Evolutionary conservation across 2,329 filamentous ascomycete species (phyloP), one percentile per base, ranked within the genome.

Genomic region (Hansfordia pulvinata): DNA sequence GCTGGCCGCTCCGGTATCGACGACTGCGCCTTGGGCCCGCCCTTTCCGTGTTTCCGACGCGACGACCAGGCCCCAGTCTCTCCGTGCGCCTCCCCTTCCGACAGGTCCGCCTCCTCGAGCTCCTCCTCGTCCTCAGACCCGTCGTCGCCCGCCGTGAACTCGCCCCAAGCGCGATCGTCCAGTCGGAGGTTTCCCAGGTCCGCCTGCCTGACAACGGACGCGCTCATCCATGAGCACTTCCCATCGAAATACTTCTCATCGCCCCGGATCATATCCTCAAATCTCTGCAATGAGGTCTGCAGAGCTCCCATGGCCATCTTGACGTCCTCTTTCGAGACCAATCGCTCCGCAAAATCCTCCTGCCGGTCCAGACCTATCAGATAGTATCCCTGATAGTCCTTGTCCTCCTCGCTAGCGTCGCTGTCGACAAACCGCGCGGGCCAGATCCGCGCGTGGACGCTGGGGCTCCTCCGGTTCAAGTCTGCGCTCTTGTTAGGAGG

Each of bases 341-440:
- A 28, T 10, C 38, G 27, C n/a, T n/a, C n/a, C n/a, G n/a, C n/a
- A n/a, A n/a, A n/a, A n/a, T n/a, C n/a, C n/a, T 47, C 43, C 17
- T 37, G 38, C 41, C 43, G 46, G 8, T 59, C 54, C 9, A 79
- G 51, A 0, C 74, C 74, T 12, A 78, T 56, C 3, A 79, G 56
- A 40, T 77, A 78, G 34, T 58, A 69, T 3, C 69, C 68, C 19
- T 70, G 58, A 34, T 70, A 73, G 32, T 76, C 68, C 17, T 14
- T 40, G 30, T 38, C 43, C 1, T 52, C 41, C 4, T 37, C 35
- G 6, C 38, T 34, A 4, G 32, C 30, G 6, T 34, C 34, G 3
- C 35, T 26, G 17, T 57, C 54, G 5, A 64, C 55, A 32, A 77
- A 78, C 8, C 69, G 58, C 6, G 59, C 62, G 2, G 74, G 73